Conservation (phyloP, 345 rosid genomes). For the Murraya koenigii region DNA sequence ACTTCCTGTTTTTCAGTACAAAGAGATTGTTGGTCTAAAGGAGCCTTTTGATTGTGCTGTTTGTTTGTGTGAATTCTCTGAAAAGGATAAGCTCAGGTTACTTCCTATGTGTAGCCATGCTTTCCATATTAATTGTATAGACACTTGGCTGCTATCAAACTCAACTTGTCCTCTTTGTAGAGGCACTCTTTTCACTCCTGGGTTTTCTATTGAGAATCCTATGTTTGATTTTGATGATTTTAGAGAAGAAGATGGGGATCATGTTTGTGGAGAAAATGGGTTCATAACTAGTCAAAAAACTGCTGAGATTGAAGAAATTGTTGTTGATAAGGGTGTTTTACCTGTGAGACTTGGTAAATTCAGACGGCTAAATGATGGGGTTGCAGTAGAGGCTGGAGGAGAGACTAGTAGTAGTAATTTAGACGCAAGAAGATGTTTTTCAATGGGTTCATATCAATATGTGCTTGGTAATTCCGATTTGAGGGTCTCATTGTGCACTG, state of each 20-base stretch:
- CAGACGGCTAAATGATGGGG: slow-evolving; percentile 40
- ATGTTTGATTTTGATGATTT: slow-evolving; percentile 64
- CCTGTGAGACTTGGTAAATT: slow-evolving; percentile 85
- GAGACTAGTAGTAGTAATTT: slow-evolving; percentile 82
- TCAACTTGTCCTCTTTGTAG: slow-evolving; percentile 86
- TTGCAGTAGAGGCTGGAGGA: slow-evolving; percentile 42
- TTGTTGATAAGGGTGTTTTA: slow-evolving; percentile 58
- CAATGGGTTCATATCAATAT: slow-evolving; percentile 88
- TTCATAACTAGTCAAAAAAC: slow-evolving; percentile 36
- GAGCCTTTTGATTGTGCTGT: slow-evolving; percentile 93
- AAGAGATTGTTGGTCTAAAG: slow-evolving; percentile 63
- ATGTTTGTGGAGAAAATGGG: slow-evolving; percentile 41
- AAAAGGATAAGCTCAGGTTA: slow-evolving; percentile 77
- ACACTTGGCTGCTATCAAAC: slow-evolving; percentile 84
- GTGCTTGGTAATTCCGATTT: slow-evolving; percentile 68
- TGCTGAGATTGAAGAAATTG: slow-evolving; percentile 57
- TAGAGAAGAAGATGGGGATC: slow-evolving; percentile 56
- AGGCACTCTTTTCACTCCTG: slow-evolving; percentile 64
- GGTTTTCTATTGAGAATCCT: slow-evolving; percentile 65
- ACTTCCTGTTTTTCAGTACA: slow-evolving; percentile 78
- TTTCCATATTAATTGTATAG: slow-evolving; percentile 78
- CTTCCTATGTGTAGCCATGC: slow-evolving; percentile 90
- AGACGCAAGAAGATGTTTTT: slow-evolving; percentile 81
- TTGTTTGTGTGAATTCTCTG: slow-evolving; percentile 80
- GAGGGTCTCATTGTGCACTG: slow-evolving; percentile 44